Base-by-base conservation (phyloP, 2,329 filamentous ascomycete species). In the Taxawa tesnikishii region DNA sequence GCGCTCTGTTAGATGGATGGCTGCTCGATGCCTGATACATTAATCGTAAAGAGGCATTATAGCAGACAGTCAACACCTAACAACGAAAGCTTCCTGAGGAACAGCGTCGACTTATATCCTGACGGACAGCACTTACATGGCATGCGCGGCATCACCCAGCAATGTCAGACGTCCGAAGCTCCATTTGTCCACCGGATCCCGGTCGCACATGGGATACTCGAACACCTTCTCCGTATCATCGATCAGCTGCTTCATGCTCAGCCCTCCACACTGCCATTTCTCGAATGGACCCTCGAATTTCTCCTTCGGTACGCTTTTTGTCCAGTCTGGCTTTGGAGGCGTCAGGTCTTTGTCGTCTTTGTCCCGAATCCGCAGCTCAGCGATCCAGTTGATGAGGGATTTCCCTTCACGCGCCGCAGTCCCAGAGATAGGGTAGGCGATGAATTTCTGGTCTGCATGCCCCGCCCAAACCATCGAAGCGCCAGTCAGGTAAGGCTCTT, bases 131-230 rank as follows among this genome's bases (percentile, higher is more conserved):
- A n/a, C n/a, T n/a, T n/a, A n/a, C 50, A 63, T 59, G 1, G 54
- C 38, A 37, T 58, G 52, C 17, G 59, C 59, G 4, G 57, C 53
- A 40, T 63, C 59, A 10, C 59, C 58, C 3, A 62, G 37, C n/a
- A 62, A 40, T 6, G 59, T 55, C 30, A 58, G 21, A 9, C 48
- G 40, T 5, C 51, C 54, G 35, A 53, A 54, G 19, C 42, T 55
- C 60, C 60, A 63, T 11, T 50, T 46, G 10, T 53, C 49, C 1
- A 62, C 51, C 0, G 60, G 54, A 31, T 55, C 50, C n/a, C 59
- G 51, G 37, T 63, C 60, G 33, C 58, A 60, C 60, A 64, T 64
- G 15, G 62, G 60, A 32, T 62, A 64, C 39, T 64, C 61, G 30
- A 54, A 62, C 1, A 63, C 56, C 26, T 53, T 58, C 4, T 58